These are phyloP conservation scores for Fusarium scirpi DNA, from an alignment of 2,329 filamentous ascomycete genomes.

Conservation along the genomic window DNA sequence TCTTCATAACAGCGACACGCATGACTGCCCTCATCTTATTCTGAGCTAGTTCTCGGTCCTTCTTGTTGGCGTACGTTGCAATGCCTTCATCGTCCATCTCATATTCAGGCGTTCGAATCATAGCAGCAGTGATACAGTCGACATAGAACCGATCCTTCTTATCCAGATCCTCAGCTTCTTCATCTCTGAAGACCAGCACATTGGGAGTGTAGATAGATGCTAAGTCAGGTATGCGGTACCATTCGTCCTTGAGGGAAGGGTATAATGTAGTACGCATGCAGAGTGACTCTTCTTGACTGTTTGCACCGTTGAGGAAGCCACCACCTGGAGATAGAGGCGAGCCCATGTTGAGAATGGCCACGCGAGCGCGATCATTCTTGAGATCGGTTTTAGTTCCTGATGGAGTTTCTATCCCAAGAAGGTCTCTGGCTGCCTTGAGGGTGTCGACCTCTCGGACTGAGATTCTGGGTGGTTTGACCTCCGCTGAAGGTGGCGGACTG, in stretches of 20 bases:
- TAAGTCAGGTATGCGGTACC: constrained; percentile 70
- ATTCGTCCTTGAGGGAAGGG: constrained; percentile 67
- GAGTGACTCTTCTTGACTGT: constrained; percentile 71
- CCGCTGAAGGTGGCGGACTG: neutral
- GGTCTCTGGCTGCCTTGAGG: constrained; percentile 60
- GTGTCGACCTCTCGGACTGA: constrained; percentile 64
- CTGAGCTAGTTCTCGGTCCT: constrained; percentile 63
- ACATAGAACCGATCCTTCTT: constrained; percentile 68
- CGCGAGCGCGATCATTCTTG: constrained; percentile 46
- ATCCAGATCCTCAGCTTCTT: constrained; percentile 49
- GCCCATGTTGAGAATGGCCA: constrained; percentile 73
- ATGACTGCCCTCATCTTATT: constrained; percentile 70
- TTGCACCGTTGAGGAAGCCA: constrained; percentile 69
- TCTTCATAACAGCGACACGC: constrained; percentile 61
- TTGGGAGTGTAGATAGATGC: constrained; percentile 69
- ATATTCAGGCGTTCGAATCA: constrained; percentile 68
- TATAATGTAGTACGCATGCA: constrained; percentile 71
- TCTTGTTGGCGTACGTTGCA: constrained; percentile 56
- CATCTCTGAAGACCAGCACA: constrained; percentile 67
- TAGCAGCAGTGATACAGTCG: constrained; percentile 68
- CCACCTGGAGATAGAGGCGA: constrained; percentile 71
- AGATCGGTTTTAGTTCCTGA: constrained; percentile 7
- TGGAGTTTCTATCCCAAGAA: constrained; percentile 13
- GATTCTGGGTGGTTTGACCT: constrained; percentile 50
- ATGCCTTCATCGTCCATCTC: constrained; percentile 52